Percentiles rank a stretch among this genome's conserved stretches.
phyloP scores from a whole-genome alignment of 2,329 filamentous ascomycete species.

The Alternaria ethzedia region DNA sequence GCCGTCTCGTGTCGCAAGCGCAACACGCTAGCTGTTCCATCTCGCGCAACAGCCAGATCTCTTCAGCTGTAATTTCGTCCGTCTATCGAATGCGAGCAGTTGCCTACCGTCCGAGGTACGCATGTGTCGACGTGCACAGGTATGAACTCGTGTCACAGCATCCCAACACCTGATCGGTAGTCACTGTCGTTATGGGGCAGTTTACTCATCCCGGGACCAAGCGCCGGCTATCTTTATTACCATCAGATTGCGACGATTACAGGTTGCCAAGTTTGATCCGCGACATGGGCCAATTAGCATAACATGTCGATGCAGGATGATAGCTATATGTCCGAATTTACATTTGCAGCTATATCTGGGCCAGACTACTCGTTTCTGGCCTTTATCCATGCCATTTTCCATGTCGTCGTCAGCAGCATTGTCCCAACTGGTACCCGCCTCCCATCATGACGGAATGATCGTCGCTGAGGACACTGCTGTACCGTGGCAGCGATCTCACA shows the following conservation, averaged over 20 bases:
- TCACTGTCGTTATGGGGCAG: neutral
- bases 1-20: constrained; percentile 23
- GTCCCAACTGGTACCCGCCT: neutral
- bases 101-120: neutral
- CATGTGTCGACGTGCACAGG: neutral
- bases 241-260: constrained; percentile 4
- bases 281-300: neutral
- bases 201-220: neutral
- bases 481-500: neutral
- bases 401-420: neutral
- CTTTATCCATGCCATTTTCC: neutral
- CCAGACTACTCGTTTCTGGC: neutral
- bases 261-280: neutral
- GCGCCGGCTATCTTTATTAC: constrained; percentile 5
- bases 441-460: neutral
- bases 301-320: neutral
- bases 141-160: neutral
- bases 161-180: neutral
- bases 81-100: neutral
- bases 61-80: neutral
- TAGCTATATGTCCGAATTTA: constrained; percentile 1
- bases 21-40: constrained; percentile 19
- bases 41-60: neutral
- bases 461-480: neutral
- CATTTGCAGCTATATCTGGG: constrained; percentile 1